Conservation (phyloP, 2,329 filamentous ascomycete species). For the Talaromyces pinophilus region DNA sequence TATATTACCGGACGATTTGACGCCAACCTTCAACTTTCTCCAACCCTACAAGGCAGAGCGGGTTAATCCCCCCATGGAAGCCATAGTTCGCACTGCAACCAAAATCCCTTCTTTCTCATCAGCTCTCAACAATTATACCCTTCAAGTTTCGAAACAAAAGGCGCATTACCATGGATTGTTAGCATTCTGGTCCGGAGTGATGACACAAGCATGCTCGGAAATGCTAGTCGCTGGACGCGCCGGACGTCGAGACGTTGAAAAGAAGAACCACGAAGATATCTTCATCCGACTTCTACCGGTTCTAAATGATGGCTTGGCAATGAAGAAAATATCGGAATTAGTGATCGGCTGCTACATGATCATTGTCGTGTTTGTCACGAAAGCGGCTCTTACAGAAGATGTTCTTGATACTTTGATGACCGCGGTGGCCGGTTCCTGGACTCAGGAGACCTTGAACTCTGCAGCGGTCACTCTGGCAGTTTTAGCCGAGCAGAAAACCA, state of each 20-base stretch:
- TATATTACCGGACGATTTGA: slow-evolving; percentile 74
- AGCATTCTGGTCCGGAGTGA: slow-evolving; percentile 87
- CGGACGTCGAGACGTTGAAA: slow-evolving; percentile 72
- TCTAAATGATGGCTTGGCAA: slow-evolving; percentile 73
- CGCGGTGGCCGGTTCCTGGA: slow-evolving; percentile 77
- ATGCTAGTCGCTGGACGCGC: slow-evolving; percentile 77
- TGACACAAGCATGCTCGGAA: slow-evolving; percentile 79
- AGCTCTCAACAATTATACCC: slow-evolving; percentile 73
- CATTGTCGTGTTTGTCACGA: slow-evolving; percentile 78
- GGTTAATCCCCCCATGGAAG: slow-evolving; percentile 73
- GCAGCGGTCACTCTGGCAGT: slow-evolving; percentile 79
- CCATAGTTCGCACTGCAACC: slow-evolving; percentile 79
- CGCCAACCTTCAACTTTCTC: slow-evolving; percentile 77
- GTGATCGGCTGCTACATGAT: slow-evolving; percentile 92
- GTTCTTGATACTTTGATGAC: slow-evolving; percentile 89
- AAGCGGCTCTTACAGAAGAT: slow-evolving; percentile 74
- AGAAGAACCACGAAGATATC: slow-evolving; percentile 75
- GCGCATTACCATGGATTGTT: slow-evolving; percentile 76
- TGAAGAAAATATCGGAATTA: slow-evolving; percentile 74
- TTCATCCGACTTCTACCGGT: slow-evolving; percentile 69
- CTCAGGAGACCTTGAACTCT: slow-evolving; percentile 67
- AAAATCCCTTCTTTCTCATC: slow-evolving; percentile 76
- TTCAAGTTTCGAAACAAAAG: slow-evolving; percentile 69
- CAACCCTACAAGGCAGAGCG: slow-evolving; percentile 80
- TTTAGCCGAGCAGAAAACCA: slow-evolving; percentile 75